Evolutionary conservation across 306 rosid species (phyloP), one percentile per base, ranked within the genome.

Genomic region (Castanopsis chinensis): DNA sequence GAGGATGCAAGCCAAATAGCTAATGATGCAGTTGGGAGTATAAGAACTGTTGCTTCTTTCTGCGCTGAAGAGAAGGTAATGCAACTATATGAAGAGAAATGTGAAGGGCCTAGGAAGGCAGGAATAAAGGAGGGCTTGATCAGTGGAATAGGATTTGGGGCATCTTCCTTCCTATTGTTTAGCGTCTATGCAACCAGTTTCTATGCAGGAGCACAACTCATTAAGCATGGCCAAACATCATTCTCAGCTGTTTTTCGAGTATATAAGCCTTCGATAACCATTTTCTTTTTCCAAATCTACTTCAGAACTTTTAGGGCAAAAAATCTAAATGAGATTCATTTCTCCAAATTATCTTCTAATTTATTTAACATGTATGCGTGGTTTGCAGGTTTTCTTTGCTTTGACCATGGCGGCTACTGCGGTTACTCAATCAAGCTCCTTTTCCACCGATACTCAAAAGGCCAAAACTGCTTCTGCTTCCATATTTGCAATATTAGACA

Each of bases 1-100:
- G 98, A 92, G 85, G 97, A 94, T 54, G 98, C 97, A 18, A 94
- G 97, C 75, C 98, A 94, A 81, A 95, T 94, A 60, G 98, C 97
- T 15, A 92, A 84, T 57, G 98, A 94, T 74, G 98, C 97, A 5
- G 98, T 94, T 61, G 98, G 98, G 53, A 92, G 98, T 75, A 92
- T 94, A 83, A 90, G 98, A 84, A 94, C 97, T 1, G 96, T 94
- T 54, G 89, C 97, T 69, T 94, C 98, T 43, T 94, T 94, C 73
- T 90, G 97, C 74, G 94, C 97, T 3, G 98, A 94, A 85, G 95
- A 88, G 75, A 94, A 90, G 78, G 98, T 94, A 73, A 90, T 94
- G 96, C 96, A 92, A 80, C 84, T 90, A 17, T 94, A 94, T 74
- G 77, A 81, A 72, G 88, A 85, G 75, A 94, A 90, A 84, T 94